Percentiles rank a stretch among this genome's conserved stretches.
Evolutionary conservation across 2,329 filamentous ascomycete genomes (phyloP).

Genomic region (Colletotrichum tanaceti): DNA sequence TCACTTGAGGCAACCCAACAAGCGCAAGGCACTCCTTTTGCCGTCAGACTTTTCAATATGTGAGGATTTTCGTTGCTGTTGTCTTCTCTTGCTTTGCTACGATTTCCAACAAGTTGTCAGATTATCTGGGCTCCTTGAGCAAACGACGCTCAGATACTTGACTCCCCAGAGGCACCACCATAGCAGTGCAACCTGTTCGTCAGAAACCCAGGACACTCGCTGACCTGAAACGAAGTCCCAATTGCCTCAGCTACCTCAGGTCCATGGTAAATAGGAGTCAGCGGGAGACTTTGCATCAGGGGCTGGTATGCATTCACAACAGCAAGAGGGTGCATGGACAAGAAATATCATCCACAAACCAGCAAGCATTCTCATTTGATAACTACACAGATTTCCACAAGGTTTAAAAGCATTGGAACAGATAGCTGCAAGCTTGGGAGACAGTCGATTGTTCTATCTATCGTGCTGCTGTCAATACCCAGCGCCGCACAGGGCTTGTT

Average conservation of each 20-base stretch:
- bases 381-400: too few species aligned
- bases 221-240: too few species aligned
- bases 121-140: neutral
- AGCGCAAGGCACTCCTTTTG: neutral
- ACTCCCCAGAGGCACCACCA: neutral
- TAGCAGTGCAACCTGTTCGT: neutral
- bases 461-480: neutral
- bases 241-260: too few species aligned
- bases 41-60: too few species aligned
- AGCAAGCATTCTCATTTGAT: too few species aligned
- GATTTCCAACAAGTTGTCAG: neutral
- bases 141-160: neutral
- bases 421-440: too few species aligned
- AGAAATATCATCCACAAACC: too few species aligned
- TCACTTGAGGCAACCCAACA: neutral
- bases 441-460: neutral
- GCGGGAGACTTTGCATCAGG: too few species aligned
- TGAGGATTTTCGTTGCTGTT: neutral
- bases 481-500: neutral
- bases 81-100: neutral
- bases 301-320: too few species aligned
- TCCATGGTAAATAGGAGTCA: too few species aligned
- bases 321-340: too few species aligned
- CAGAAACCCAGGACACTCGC: too few species aligned
- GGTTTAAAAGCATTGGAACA: neutral